Conservation (phyloP, 805 yeast genomes). For the Yarrowia bubula region DNA sequence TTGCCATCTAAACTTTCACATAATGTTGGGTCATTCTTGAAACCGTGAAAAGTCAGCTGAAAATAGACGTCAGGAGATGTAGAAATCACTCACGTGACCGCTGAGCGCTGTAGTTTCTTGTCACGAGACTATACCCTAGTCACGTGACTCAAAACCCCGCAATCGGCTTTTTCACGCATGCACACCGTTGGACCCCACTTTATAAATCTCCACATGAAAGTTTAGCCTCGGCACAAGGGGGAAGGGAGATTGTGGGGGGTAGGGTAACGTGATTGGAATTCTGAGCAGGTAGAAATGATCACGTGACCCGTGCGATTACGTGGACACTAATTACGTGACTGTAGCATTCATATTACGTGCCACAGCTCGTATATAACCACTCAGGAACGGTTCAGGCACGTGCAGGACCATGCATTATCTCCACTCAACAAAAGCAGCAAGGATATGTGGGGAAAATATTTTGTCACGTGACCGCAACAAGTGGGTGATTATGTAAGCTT, state of each 20-base stretch:
- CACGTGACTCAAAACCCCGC: no score
- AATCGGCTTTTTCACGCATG: not conserved
- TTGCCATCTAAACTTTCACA: not conserved
- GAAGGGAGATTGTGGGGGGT: not conserved
- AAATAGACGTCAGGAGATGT: no score
- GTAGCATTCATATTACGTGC: no score
- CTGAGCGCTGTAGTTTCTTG: no score
- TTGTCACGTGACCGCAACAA: not conserved
- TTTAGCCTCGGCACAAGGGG: not conserved
- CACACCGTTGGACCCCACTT: not conserved
- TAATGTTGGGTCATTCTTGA: not conserved
- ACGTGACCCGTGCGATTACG: no score
- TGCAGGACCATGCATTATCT: slow-evolving; percentile 14
- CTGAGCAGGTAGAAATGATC: no score
- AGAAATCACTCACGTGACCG: not conserved
- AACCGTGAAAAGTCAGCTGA: not conserved
- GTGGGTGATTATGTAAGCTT: no score
- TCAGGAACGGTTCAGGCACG: slow-evolving; percentile 4
- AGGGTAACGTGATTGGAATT: not conserved
- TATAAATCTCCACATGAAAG: not conserved
- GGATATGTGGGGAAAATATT: not conserved
- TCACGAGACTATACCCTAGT: not conserved
- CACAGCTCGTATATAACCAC: not conserved
- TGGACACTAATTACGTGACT: not conserved
- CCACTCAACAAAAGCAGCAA: not conserved